These are phyloP conservation scores for Candolleomyces eurysporus DNA, from an alignment of 768 basidiomycete species.

Conservation along the genomic window DNA sequence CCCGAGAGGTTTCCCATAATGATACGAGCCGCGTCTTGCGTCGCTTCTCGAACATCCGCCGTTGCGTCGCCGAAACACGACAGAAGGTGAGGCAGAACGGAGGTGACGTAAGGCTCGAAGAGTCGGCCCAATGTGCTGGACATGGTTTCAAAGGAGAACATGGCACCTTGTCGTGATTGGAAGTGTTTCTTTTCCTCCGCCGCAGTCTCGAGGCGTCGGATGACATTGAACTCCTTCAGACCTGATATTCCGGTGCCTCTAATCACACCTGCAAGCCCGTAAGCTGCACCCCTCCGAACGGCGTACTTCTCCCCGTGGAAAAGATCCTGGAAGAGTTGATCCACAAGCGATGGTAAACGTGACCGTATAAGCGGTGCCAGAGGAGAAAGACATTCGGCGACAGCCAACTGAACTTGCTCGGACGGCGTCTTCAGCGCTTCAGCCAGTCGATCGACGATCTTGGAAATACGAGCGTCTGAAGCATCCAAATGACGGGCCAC, in stretches of 20 bases:
- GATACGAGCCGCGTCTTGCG: constrained; percentile 85
- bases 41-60: constrained; percentile 89
- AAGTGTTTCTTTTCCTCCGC: constrained; percentile 87
- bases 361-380: constrained; percentile 71
- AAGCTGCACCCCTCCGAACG: constrained; percentile 93
- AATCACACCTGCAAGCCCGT: constrained; percentile 90
- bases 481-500: constrained; percentile 84
- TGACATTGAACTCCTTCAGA: constrained; percentile 81
- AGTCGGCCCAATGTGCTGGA: constrained; percentile 81
- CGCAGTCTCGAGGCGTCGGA: constrained; percentile 68
- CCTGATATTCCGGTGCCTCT: constrained; percentile 86
- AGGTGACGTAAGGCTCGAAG: constrained; percentile 90
- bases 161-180: constrained; percentile 87
- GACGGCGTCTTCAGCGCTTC: constrained; percentile 91
- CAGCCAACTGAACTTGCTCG: constrained; percentile 95
- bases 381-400: constrained; percentile 92
- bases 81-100: constrained; percentile 80
- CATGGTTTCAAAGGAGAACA: constrained; percentile 94
- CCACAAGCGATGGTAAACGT: constrained; percentile 63
- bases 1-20: constrained; percentile 96
- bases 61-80: constrained; percentile 83
- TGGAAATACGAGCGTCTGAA: constrained; percentile 72
- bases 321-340: constrained; percentile 73
- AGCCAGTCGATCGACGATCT: constrained; percentile 80
- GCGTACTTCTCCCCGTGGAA: constrained; percentile 85